Conservation (phyloP, 2,329 filamentous ascomycete species). For the Orbilia quercus region DNA sequence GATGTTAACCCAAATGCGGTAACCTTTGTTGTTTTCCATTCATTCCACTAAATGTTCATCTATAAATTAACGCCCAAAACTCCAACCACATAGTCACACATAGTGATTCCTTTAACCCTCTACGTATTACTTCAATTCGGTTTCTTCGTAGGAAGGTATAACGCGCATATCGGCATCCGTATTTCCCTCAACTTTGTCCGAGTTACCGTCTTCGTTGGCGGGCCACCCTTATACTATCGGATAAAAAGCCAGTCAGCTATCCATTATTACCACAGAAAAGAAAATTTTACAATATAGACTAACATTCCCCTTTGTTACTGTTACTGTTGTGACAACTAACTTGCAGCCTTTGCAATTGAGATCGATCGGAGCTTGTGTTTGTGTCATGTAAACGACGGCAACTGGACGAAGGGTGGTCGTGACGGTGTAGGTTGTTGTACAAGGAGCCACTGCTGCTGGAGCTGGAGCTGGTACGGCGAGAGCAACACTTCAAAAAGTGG, state of each 20-base stretch:
- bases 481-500: neutral
- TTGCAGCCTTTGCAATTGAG: constrained; percentile 8
- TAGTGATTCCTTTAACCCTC: too few relatives aligned
- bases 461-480: constrained; percentile 6
- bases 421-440: constrained; percentile 4
- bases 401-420: constrained; percentile 2
- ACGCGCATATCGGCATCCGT: neutral
- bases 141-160: neutral
- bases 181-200: neutral
- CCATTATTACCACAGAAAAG: neutral
- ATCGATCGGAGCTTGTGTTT: neutral
- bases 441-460: neutral
- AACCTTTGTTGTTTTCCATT: too few relatives aligned
- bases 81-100: too few relatives aligned
- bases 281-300: neutral
- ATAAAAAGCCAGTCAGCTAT: neutral
- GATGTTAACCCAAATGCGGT: too few relatives aligned
- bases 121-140: too few relatives aligned
- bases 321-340: constrained; percentile 10
- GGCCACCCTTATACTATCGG: neutral
- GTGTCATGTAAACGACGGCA: neutral
- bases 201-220: neutral
- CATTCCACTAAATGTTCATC: too few relatives aligned
- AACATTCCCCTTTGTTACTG: constrained; percentile 1
- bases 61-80: too few relatives aligned